These are phyloP conservation scores for Hymenotorrendiella dingleyae DNA, from an alignment of 2,329 filamentous ascomycete species.

Conservation along the genomic window DNA sequence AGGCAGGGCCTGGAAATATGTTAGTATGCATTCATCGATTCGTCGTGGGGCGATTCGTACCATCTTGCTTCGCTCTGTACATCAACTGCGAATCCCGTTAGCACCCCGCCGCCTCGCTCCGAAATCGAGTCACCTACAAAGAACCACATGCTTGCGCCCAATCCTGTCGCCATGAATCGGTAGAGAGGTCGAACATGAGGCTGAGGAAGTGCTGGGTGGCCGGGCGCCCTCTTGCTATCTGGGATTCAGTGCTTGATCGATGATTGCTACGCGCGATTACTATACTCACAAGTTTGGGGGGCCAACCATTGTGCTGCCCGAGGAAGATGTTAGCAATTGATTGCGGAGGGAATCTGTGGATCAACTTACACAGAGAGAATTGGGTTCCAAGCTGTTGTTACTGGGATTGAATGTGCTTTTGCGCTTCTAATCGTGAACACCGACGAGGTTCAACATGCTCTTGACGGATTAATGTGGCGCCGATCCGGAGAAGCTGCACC, in stretches of 20 bases:
- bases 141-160: slow-evolving; percentile 99
- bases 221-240: slow-evolving; percentile 28
- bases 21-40: slow-evolving; percentile 14
- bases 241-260: slow-evolving; percentile 6
- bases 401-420: not conserved
- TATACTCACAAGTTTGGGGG: not conserved
- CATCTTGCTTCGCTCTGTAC: slow-evolving; percentile 95
- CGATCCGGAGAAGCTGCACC: too few species aligned
- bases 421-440: too few species aligned
- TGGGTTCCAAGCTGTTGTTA: not conserved
- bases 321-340: not conserved
- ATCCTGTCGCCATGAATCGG: slow-evolving; percentile 75
- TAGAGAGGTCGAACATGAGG: slow-evolving; percentile 65
- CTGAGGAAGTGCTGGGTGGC: slow-evolving; percentile 47
- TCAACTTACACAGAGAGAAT: not conserved
- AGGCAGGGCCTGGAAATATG: slow-evolving; percentile 51
- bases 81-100: slow-evolving; percentile 59
- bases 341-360: not conserved
- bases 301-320: not conserved
- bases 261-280: not conserved
- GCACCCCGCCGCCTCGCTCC: not conserved
- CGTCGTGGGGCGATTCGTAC: slow-evolving; percentile 35
- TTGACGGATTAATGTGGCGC: too few species aligned
- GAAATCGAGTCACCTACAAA: slow-evolving; percentile 62
- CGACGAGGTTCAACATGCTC: too few species aligned